Evolutionary conservation across 345 rosid species (phyloP).

Genomic region (Ceriops tagal): DNA sequence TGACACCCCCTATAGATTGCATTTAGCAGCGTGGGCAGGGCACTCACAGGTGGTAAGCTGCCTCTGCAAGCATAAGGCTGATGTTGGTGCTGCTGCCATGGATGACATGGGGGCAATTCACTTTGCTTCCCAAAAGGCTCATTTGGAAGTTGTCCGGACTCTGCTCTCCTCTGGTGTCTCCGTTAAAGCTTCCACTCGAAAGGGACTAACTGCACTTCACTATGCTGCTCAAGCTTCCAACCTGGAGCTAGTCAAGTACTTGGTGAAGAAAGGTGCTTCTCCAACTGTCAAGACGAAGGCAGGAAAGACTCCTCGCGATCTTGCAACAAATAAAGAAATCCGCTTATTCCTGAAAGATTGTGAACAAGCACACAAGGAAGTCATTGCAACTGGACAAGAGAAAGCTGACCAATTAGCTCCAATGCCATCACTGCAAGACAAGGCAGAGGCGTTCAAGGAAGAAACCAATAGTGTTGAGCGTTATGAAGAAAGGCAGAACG

Average conservation of each 20-base stretch:
- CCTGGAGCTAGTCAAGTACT: constrained; percentile 65
- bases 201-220: constrained; percentile 90
- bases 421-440: constrained; percentile 23
- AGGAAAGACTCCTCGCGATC: constrained; percentile 76
- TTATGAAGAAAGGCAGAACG: constrained; percentile 30
- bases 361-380: constrained; percentile 43
- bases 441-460: constrained; percentile 20
- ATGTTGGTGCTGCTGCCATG: constrained; percentile 92
- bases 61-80: constrained; percentile 90
- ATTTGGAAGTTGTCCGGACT: constrained; percentile 63
- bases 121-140: constrained; percentile 96
- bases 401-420: constrained; percentile 37
- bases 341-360: constrained; percentile 49
- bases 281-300: constrained; percentile 63
- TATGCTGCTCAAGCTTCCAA: constrained; percentile 90
- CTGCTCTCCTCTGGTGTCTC: constrained; percentile 66
- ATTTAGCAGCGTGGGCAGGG: constrained; percentile 97
- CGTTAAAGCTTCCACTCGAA: constrained; percentile 60
- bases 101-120: constrained; percentile 98
- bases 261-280: constrained; percentile 70
- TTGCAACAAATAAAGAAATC: constrained; percentile 56
- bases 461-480: constrained; percentile 23
- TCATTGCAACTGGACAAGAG: constrained; percentile 22
- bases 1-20: constrained; percentile 44
- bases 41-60: constrained; percentile 64